phyloP scores from a whole-genome alignment of 441 rosid species.

The Geranium incanum region DNA sequence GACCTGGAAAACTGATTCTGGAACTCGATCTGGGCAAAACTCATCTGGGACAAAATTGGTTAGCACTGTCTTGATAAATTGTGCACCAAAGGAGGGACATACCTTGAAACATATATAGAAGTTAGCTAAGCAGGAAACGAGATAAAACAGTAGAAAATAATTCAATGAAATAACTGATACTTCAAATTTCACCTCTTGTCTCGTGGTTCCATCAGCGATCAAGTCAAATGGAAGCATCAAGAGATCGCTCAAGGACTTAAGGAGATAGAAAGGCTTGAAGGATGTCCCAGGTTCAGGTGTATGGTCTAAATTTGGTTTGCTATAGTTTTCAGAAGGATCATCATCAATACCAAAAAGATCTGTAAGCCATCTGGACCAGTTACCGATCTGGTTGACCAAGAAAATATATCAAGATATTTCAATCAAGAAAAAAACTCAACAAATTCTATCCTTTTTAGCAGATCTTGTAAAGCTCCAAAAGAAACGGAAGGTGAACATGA shows the following conservation, averaged over 20 bases:
- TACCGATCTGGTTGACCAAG: slow-evolving; percentile 57
- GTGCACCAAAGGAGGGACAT: slow-evolving; percentile 73
- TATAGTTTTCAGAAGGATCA: slow-evolving; percentile 23
- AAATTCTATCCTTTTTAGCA: neutral
- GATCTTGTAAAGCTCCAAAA: neutral
- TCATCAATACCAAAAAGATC: slow-evolving; percentile 80
- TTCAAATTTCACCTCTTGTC: slow-evolving; percentile 62
- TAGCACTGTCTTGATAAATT: slow-evolving; percentile 71
- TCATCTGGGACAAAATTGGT: slow-evolving; percentile 70
- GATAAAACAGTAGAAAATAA: neutral
- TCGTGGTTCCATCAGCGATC: slow-evolving; percentile 55
- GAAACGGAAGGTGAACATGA: neutral
- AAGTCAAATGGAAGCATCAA: slow-evolving; percentile 98
- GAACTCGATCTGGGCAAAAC: slow-evolving; percentile 89
- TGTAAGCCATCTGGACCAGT: slow-evolving; percentile 95
- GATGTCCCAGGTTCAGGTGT: slow-evolving; percentile 33
- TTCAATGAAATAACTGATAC: neutral
- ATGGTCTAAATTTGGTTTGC: slow-evolving; percentile 21
- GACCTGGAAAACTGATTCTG: slow-evolving; percentile 65
- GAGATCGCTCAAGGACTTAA: slow-evolving; percentile 86
- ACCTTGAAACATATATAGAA: slow-evolving; percentile 42
- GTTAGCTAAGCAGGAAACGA: neutral
- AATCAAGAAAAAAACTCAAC: neutral
- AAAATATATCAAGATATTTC: neutral
- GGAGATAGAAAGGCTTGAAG: slow-evolving; percentile 72